Evolutionary conservation across 257 asterid genomes (phyloP).

Genomic region (Apocynum venetum): DNA sequence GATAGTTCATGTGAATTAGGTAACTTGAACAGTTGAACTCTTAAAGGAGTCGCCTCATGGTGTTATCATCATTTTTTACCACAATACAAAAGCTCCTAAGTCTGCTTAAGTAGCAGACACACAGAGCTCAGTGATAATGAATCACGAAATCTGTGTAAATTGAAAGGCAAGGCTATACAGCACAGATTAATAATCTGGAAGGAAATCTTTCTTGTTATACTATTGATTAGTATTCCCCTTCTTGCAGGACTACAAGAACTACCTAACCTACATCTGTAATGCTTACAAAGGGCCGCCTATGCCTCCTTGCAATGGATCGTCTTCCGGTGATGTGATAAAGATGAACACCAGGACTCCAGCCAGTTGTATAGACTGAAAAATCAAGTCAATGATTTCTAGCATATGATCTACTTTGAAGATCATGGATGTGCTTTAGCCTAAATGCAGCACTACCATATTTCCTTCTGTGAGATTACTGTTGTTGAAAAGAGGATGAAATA

Average conservation of each 20-base stretch:
- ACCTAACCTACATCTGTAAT: constrained; percentile 33
- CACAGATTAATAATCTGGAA: neutral
- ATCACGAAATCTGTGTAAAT: neutral
- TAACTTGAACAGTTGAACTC: too few species aligned
- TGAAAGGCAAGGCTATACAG: neutral
- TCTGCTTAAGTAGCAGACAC: neutral
- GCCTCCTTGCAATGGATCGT: constrained; percentile 28
- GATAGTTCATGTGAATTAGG: neutral
- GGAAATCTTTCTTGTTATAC: neutral
- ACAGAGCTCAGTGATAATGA: neutral
- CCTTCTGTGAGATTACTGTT: too few species aligned
- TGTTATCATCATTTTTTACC: neutral
- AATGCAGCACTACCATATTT: too few species aligned
- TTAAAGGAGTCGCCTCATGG: too few species aligned
- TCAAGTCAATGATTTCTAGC: neutral
- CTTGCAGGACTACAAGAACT: constrained; percentile 35
- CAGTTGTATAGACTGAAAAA: constrained; percentile 12
- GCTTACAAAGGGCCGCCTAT: constrained; percentile 35
- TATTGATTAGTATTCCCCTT: neutral
- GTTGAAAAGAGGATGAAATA: too few species aligned
- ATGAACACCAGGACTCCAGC: constrained; percentile 12
- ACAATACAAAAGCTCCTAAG: neutral
- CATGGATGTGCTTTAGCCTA: neutral
- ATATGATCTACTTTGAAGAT: neutral
- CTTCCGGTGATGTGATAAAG: neutral